Base-by-base conservation (phyloP, 2,329 filamentous ascomycete genomes). In the Paracamarosporium sp. region DNA sequence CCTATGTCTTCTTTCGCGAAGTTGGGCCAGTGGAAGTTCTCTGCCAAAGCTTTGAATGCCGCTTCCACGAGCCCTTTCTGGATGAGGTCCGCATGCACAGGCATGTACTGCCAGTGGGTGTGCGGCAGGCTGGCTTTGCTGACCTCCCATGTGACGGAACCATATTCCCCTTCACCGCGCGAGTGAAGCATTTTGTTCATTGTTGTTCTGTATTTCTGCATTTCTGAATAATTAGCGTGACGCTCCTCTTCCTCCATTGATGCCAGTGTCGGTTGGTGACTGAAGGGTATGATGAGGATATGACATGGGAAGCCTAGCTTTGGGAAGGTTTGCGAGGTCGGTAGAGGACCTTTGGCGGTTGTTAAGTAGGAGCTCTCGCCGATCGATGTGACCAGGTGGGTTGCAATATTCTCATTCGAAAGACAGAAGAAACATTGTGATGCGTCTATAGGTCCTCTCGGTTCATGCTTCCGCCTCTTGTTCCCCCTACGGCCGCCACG, bases 391-490 rank as follows among this genome's bases (percentile, higher is more conserved):
- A 97, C 90, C 77, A 99, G 90, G 78, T 99, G 94, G 1, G 89
- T 90, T 51, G 91, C 90, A 43, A 95, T 82, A 59, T 90, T 90
- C 5, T 90, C 87, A 75, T 96, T 97, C 5, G 92, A 93, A 11
- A 99, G 84, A 73, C 95, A 99, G 81, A 99, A 98, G 82, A 95
- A 99, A 79, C 95, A 99, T 69, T 90, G 85, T 51, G 89, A 88
- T 1, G 92, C 92, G 0, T 68, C 68, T 17, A 78, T 68, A 4
- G 79, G 77, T 5, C 75, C 71, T 38, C 68, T 67, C 31, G 56
- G 55, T 44, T 73, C 71, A 35, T 67, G 69, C 55, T 74, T 71
- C 28, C 69, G 70, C 30, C 78, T 72, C 59, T 82, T 81, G 61
- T 76, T 66, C 8, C 68, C 61, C 66, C 68, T 69, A 41, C 80